These are phyloP conservation scores for Ambispora gerdemannii DNA, from an alignment of 192 early-diverging fungal genomes.

Conservation along the genomic window DNA sequence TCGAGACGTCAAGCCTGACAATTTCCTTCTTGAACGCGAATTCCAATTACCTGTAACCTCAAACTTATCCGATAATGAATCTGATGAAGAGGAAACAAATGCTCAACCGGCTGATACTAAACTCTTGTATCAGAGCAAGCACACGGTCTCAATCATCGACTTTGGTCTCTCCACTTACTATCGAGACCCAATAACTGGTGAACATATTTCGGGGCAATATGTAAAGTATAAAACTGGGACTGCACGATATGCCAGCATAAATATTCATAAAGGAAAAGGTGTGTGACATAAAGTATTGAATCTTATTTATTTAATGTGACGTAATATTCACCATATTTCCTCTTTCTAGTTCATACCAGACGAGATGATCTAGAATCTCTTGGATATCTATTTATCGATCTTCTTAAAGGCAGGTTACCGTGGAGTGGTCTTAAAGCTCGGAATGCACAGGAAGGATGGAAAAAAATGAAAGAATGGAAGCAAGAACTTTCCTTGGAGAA, in stretches of 20 bases:
- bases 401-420: conserved; percentile 69
- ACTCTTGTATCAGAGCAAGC: conserved; percentile 41
- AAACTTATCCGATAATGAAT: conserved; percentile 16
- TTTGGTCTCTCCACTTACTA: conserved; percentile 53
- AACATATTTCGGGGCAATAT: conserved; percentile 44
- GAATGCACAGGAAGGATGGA: conserved; percentile 80
- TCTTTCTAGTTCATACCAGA: conserved; percentile 65
- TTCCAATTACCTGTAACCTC: conserved; percentile 34
- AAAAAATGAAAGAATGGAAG: conserved; percentile 83
- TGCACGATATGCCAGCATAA: conserved; percentile 80
- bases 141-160: conserved; percentile 57
- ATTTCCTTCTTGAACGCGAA: conserved; percentile 54
- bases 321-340: neutral
- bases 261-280: conserved; percentile 81
- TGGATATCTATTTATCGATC: conserved; percentile 80
- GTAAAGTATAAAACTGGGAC: conserved; percentile 63
- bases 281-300: too few species aligned
- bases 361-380: conserved; percentile 83
- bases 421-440: conserved; percentile 85
- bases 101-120: conserved; percentile 29
- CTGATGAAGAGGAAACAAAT: conserved; percentile 32
- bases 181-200: conserved; percentile 39
- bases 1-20: conserved; percentile 63
- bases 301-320: neutral
- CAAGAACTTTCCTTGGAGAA: conserved; percentile 69